Evolutionary conservation across 23 red algal genomes (phyloP).

Genomic region (Gracilariopsis chorda): DNA sequence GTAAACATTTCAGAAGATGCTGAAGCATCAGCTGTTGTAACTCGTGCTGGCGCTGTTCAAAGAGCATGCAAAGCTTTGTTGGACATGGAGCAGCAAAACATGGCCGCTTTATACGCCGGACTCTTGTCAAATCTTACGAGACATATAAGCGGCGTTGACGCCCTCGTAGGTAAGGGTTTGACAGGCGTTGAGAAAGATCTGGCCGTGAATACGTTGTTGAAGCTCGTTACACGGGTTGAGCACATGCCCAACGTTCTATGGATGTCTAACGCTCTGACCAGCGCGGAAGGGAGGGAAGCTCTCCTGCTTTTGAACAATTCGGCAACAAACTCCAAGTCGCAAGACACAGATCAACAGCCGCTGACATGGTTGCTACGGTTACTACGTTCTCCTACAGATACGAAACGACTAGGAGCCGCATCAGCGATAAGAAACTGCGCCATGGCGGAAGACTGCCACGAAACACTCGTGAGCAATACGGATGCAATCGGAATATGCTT

Average conservation of each 20-base stretch:
- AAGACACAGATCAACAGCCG: not conserved
- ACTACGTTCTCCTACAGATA: not conserved
- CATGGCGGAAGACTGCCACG: conserved; percentile 51
- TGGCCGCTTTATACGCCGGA: conserved; percentile 13
- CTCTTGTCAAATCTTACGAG: conserved; percentile 55
- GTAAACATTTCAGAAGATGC: conserved; percentile 48
- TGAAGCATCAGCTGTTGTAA: not conserved
- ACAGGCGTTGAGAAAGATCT: not conserved
- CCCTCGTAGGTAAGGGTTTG: conserved; percentile 25
- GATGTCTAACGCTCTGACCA: conserved; percentile 43
- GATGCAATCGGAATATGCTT: conserved; percentile 21
- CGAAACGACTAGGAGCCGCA: conserved; percentile 2
- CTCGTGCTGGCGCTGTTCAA: not conserved
- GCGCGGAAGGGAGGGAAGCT: conserved; percentile 25
- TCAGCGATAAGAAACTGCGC: conserved; percentile 39
- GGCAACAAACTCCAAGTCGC: not conserved
- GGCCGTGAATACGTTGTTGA: conserved; percentile 8
- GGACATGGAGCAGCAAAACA: not conserved
- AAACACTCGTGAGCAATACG: not conserved
- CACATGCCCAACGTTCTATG: conserved; percentile 47
- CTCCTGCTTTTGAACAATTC: not conserved
- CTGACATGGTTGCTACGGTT: conserved; percentile 41
- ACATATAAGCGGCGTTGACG: conserved; percentile 21
- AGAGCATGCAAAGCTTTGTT: conserved; percentile 7
- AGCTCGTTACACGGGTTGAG: not conserved